Base-by-base conservation (phyloP, 1,139 yeast species). In the Lodderomyces oxycetoniae region DNA sequence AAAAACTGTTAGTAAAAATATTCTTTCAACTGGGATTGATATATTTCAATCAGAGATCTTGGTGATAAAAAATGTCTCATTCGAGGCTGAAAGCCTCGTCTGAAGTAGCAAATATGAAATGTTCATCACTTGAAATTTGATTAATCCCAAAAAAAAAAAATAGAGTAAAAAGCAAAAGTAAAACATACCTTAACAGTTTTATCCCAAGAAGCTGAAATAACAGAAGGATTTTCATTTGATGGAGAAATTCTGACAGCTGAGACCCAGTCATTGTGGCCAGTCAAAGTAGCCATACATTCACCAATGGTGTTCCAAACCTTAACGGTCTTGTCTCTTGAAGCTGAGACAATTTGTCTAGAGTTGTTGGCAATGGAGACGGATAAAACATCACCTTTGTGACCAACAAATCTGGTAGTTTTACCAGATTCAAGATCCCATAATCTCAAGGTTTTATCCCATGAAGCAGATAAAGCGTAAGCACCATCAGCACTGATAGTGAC, bases 241-340 rank as follows among this genome's bases (percentile, higher is more conserved):
- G 96, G 95, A 55, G 87, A 80, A 78, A 88, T 85, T 80, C 96
- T 86, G 60, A 89, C 98, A 58, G 95, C 79, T 49, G 96, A 86
- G 60, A 89, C 96, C 99, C 99, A 91, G 87, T 91, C 99, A 65
- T 79, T 64, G 94, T 91, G 98, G 58, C 95, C 93, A 57, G 76
- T 67, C 72, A 89, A 82, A 61, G 96, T 87, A 74, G 84, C 82
- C 79, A 86, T 82, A 80, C 96, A 88, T 68, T 86, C 88, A 79
- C 98, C 99, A 63, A 88, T 77, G 74, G 95, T 87, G 84, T 93
- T 89, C 98, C 98, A 91, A 74, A 91, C 89, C 80, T 87, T 89
- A 73, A 91, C 89, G 71, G 97, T 85, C 80, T 87, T 86, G 74
- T 91, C 98, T 75, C 98, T 89, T 57, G 97, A 89, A 71, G 96